Conservation (phyloP, 2,329 filamentous ascomycete genomes). For the Sclerotinia sclerotiorum region DNA sequence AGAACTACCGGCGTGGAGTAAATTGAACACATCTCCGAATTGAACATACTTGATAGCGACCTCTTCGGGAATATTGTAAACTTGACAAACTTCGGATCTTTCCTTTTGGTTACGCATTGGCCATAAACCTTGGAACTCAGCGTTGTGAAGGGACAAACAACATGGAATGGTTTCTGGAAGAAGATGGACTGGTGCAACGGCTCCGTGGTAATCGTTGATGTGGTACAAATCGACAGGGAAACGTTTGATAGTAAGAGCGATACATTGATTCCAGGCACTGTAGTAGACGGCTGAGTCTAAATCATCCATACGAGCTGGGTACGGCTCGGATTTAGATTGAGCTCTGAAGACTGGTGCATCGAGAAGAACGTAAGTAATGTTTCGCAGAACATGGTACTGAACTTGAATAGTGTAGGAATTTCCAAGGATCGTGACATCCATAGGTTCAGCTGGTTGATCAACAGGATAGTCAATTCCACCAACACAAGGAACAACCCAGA, state of each 20-base stretch:
- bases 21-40: constrained; percentile 68
- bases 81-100: constrained; percentile 60
- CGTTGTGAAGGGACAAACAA: constrained; percentile 66
- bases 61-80: constrained; percentile 61
- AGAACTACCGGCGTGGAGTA: constrained; percentile 61
- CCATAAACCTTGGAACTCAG: constrained; percentile 69
- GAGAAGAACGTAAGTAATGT: constrained; percentile 67
- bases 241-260: constrained; percentile 60
- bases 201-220: constrained; percentile 66
- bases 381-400: constrained; percentile 61
- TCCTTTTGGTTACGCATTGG: constrained; percentile 63
- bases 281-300: constrained; percentile 67
- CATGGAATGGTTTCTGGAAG: constrained; percentile 59
- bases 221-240: constrained; percentile 66
- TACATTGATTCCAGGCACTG: constrained; percentile 69
- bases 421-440: constrained; percentile 61
- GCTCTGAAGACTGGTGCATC: constrained; percentile 60
- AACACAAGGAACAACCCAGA: constrained; percentile 64
- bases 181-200: constrained; percentile 62
- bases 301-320: constrained; percentile 68
- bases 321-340: constrained; percentile 62
- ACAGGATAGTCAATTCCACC: constrained; percentile 63
- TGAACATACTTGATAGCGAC: constrained; percentile 62
- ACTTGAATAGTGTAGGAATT: constrained; percentile 61
- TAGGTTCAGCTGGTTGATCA: constrained; percentile 58